These are phyloP conservation scores for Acarospora socialis DNA, from an alignment of 2,329 filamentous ascomycete genomes.

Conservation along the genomic window DNA sequence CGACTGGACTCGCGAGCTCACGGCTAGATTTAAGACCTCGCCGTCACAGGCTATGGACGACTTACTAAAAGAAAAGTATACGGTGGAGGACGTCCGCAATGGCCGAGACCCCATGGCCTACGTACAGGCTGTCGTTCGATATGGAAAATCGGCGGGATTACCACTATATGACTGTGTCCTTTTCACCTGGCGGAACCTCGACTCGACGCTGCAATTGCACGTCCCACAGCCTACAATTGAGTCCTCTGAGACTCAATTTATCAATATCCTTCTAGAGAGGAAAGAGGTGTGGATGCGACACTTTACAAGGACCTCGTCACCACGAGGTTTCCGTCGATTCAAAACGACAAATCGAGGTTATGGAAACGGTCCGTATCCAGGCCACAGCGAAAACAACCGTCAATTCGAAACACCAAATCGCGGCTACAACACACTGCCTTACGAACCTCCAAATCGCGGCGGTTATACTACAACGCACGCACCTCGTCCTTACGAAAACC, in stretches of 20 bases:
- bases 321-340: no score
- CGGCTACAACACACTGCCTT: no score
- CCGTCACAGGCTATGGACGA: background rate
- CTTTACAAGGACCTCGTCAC: no score
- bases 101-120: constrained; percentile 1
- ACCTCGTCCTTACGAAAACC: no score
- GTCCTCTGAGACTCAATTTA: constrained; percentile 1
- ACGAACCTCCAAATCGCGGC: no score
- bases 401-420: no score
- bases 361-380: no score
- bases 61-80: background rate
- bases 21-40: background rate
- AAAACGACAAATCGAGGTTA: no score
- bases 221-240: background rate
- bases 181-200: background rate
- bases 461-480: no score
- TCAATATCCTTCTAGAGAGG: background rate
- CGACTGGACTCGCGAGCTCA: background rate
- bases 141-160: constrained; percentile 1
- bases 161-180: background rate
- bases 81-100: background rate
- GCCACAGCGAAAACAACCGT: no score
- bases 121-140: background rate
- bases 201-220: background rate
- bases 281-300: background rate